phyloP scores from a whole-genome alignment of 2,329 filamentous ascomycete genomes.

The Sclerotinia borealis region DNA sequence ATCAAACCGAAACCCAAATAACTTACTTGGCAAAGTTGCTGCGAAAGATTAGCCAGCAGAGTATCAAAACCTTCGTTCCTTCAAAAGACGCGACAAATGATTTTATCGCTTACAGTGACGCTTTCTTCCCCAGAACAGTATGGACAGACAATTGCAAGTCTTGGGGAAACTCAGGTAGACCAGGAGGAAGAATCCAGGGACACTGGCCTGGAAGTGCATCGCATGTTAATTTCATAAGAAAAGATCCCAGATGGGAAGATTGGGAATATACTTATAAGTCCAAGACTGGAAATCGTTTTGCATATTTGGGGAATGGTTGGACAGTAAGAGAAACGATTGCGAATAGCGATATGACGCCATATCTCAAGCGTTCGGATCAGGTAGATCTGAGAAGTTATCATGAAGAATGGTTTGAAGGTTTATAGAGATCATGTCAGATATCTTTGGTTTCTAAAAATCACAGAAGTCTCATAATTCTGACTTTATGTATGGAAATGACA shows the following conservation, averaged over 20 bases:
- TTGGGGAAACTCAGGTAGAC: slow-evolving; percentile 64
- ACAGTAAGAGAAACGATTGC: slow-evolving; percentile 50
- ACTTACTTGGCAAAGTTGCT: slow-evolving; percentile 61
- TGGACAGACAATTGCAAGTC: slow-evolving; percentile 59
- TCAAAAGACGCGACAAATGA: slow-evolving; percentile 56
- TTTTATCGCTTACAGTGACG: slow-evolving; percentile 53
- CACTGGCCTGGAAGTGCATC: slow-evolving; percentile 64
- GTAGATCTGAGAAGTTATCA: slow-evolving; percentile 57
- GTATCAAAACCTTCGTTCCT: slow-evolving; percentile 56
- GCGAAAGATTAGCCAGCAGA: slow-evolving; percentile 59
- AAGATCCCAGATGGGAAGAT: slow-evolving; percentile 53
- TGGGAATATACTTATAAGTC: slow-evolving; percentile 46
- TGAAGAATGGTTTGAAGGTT: slow-evolving; percentile 58
- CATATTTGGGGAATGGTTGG: slow-evolving; percentile 63
- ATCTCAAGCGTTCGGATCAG: slow-evolving; percentile 50
- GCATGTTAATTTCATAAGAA: slow-evolving; percentile 52
- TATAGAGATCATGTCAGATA: slow-evolving; percentile 4
- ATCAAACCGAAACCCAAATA: slow-evolving; percentile 59
- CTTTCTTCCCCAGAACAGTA: slow-evolving; percentile 49
- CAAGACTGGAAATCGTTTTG: slow-evolving; percentile 39
- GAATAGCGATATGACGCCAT: slow-evolving; percentile 55
- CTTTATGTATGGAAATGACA: not conserved
- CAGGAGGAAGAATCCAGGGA: slow-evolving; percentile 59
- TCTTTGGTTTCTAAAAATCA: not conserved
- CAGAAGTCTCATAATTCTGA: not conserved